Evolutionary conservation across 2,329 filamentous ascomycete genomes (phyloP), one percentile per base, ranked within the genome.

Genomic region (Cytospora leucostoma): DNA sequence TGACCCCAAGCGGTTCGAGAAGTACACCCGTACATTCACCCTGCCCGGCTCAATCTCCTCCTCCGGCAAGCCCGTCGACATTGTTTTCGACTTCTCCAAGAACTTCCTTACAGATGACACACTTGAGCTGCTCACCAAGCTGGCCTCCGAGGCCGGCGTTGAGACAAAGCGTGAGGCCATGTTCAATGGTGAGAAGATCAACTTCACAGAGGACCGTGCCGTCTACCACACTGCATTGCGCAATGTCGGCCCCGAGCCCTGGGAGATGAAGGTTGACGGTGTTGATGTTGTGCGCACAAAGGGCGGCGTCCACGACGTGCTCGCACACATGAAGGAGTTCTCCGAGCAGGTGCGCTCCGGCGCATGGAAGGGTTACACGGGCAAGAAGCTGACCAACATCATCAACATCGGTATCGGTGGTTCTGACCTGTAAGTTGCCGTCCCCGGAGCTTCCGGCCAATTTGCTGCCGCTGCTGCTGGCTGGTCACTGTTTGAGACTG

Each of bases 321-420:
- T 99, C 63, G 85, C 96, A 68, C 95, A 99, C 81, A 98, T 99
- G 90, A 96, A 96, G 84, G 92, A 95, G 79, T 99, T 99, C 81
- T 93, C 91, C 52, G 92, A 97, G 80, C 90, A 96, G 80, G 89
- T 99, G 63, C 87, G 95, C 74, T 96, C 91, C 75, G 95, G 95
- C 68, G 87, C 93, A 76, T 99, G 95, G 95, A 97, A 94, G 82
- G 95, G 95, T 63, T 97, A 88, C 81, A 95, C 93, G 47, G 95
- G 95, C 77, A 98, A 98, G 90, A 92, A 93, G 82, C 90, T 99
- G 70, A 92, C 93, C 71, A 98, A 88, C 77, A 94, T 99, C 72
- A 80, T 99, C 86, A 99, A 99, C 80, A 87, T 99, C 74, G 95
- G 95, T 74, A 99, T 99, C 77, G 95, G 95, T 78, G 95, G 95